phyloP scores from a whole-genome alignment of 345 rosid genomes.

The Carallia brachiata region DNA sequence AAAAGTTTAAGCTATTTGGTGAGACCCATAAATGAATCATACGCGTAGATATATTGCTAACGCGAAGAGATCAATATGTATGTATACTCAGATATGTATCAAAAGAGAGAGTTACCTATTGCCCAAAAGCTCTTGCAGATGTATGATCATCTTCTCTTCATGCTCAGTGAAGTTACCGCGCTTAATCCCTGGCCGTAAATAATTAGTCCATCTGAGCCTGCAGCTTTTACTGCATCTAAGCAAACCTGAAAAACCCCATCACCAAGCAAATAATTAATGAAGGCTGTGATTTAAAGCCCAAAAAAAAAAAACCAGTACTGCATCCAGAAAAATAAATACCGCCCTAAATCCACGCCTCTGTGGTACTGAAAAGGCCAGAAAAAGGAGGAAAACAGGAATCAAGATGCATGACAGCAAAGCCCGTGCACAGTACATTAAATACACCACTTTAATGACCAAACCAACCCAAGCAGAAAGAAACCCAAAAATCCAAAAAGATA shows the following conservation, averaged over 20 bases:
- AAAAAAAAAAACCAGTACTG: neutral
- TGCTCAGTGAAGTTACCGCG: conserved; percentile 1
- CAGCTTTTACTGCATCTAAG: conserved; percentile 3
- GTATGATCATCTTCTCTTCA: conserved; percentile 3
- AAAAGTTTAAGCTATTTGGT: too few relatives aligned
- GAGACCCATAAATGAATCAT: too few relatives aligned
- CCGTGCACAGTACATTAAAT: conserved; percentile 23
- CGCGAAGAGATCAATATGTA: neutral
- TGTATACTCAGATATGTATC: too few relatives aligned
- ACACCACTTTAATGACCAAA: conserved; percentile 46
- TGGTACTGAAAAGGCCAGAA: neutral
- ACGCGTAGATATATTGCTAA: neutral
- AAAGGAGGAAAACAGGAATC: neutral
- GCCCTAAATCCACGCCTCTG: neutral
- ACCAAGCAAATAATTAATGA: neutral
- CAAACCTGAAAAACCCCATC: neutral
- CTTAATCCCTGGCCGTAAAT: conserved; percentile 1
- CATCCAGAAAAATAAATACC: neutral
- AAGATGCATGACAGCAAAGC: neutral
- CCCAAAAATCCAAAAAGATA: neutral
- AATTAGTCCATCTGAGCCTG: neutral
- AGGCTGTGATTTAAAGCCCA: neutral
- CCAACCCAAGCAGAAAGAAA: conserved; percentile 31
- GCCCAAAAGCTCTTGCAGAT: conserved; percentile 1
- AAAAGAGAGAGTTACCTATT: neutral